Base-by-base conservation (phyloP, 495 filamentous ascomycete species). In the Hypoxylon rickii region DNA sequence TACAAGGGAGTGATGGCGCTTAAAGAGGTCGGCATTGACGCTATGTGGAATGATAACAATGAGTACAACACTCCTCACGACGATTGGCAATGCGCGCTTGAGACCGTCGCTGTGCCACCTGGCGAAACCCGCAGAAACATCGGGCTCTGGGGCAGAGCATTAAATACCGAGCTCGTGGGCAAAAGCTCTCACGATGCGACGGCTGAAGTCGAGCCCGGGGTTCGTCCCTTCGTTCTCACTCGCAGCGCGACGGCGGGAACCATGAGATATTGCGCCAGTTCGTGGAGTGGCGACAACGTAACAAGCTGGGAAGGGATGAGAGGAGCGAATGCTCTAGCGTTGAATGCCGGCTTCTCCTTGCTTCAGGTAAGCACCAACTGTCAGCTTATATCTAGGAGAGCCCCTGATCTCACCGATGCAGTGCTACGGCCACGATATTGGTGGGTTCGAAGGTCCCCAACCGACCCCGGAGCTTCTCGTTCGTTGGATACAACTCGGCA, bases 41-140 rank as follows among this genome's bases (percentile, higher is more conserved):
- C 77, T 22, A 87, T 88, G 69, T 89, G 86, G 86, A 89, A 87
- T 56, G 86, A 89, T 67, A 89, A 89, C 69, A 87, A 88, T 63
- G 86, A 89, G 70, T 88, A 86, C 65, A 86, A 82, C 4, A 75
- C 85, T 2, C 83, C 84, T 0, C 74, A 79, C 61, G 86, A 89
- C 46, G 75, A 80, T 45, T 88, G 85, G 84, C 66, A 78, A 45
- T 73, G 80, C 33, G 80, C 81, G 0, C 74, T 88, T 4, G 74
- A 80, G 16, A 64, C 69, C 10, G 50, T 64, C n/a, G 61, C 66
- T 24, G 50, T 71, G 3, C 63, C 69, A 1, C 64, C 61, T 0
- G 70, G 72, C 39, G 72, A 59, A 38, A 44, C 58, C 11, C 55
- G 58, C 10, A 74, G 50, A 15, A 49, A 75, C 15, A 74, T 87